These are phyloP conservation scores for Pholiota conissans DNA, from an alignment of 768 basidiomycete species.

Conservation along the genomic window DNA sequence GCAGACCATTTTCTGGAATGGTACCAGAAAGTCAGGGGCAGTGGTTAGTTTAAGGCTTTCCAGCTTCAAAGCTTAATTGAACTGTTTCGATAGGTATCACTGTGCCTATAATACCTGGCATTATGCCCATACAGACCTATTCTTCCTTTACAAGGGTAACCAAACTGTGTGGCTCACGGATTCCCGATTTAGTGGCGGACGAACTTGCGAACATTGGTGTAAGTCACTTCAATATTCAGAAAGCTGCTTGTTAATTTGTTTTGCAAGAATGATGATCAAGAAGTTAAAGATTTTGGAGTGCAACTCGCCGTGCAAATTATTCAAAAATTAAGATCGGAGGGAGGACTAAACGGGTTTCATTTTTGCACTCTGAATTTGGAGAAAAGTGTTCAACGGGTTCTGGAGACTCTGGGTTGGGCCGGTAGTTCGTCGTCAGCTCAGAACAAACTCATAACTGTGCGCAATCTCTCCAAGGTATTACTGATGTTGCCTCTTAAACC, in stretches of 20 bases:
- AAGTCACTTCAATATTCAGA: slow-evolving; percentile 21
- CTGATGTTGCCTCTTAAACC: slow-evolving; percentile 2
- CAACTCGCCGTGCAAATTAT: slow-evolving; percentile 83
- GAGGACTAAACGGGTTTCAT: slow-evolving; percentile 75
- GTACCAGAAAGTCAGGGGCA: slow-evolving; percentile 68
- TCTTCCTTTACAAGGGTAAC: slow-evolving; percentile 89
- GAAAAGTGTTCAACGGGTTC: slow-evolving; percentile 85
- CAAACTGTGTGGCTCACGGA: slow-evolving; percentile 80
- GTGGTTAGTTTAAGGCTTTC: slow-evolving; percentile 48
- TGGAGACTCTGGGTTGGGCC: slow-evolving; percentile 81
- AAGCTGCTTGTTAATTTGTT: not conserved
- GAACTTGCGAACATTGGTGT: slow-evolving; percentile 80
- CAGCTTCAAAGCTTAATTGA: not conserved
- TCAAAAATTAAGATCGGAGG: slow-evolving; percentile 50
- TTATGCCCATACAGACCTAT: slow-evolving; percentile 98
- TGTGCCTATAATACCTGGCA: slow-evolving; percentile 90
- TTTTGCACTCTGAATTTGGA: slow-evolving; percentile 98
- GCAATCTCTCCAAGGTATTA: slow-evolving; percentile 5
- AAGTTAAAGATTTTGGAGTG: slow-evolving; percentile 95
- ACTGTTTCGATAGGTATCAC: slow-evolving; percentile 65
- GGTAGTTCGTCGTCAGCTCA: slow-evolving; percentile 35
- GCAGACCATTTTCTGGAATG: slow-evolving; percentile 83
- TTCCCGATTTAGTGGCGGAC: slow-evolving; percentile 66
- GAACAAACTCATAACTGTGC: slow-evolving; percentile 72
- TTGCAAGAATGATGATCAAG: slow-evolving; percentile 83